A percentile compares a stretch with the other conserved stretches of the same genome.
phyloP scores from a whole-genome alignment of 2,329 filamentous ascomycete species.

The Clonostachys solani region DNA sequence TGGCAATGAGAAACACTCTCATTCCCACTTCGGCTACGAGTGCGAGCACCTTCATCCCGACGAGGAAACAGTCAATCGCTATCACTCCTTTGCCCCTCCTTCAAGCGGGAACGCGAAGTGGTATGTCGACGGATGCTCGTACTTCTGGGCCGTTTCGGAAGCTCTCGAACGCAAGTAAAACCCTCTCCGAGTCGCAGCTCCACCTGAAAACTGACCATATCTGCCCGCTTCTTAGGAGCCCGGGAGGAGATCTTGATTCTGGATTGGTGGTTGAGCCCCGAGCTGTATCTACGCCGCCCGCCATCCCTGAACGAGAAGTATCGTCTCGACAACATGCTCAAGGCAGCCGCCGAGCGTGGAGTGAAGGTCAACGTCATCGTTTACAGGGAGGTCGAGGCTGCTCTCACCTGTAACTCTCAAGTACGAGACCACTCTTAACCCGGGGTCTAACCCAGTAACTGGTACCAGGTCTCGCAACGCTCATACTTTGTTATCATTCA shows the following conservation, averaged over 20 bases:
- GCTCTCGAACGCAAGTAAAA: conserved; percentile 59
- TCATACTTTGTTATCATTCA: conserved; percentile 13
- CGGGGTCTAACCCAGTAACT: background rate
- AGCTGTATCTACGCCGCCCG: conserved; percentile 81
- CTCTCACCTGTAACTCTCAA: conserved; percentile 56
- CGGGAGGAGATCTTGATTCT: conserved; percentile 78
- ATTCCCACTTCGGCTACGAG: conserved; percentile 32
- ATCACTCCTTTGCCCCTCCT: conserved; percentile 68
- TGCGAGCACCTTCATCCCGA: conserved; percentile 35
- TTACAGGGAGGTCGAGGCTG: conserved; percentile 86
- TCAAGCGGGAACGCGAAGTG: conserved; percentile 76
- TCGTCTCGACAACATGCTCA: conserved; percentile 77
- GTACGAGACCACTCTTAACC: conserved; percentile 25
- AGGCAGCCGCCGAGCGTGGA: conserved; percentile 76
- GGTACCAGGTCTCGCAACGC: background rate
- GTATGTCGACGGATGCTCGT: conserved; percentile 81
- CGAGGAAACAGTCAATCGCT: conserved; percentile 45
- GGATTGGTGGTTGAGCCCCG: conserved; percentile 88
- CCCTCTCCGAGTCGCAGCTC: background rate
- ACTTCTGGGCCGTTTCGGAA: conserved; percentile 80
- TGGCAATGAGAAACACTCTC: conserved; percentile 36
- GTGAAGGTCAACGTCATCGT: conserved; percentile 84
- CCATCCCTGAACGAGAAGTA: conserved; percentile 79
- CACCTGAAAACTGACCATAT: background rate
- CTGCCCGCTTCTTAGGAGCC: conserved; percentile 43